phyloP scores from a whole-genome alignment of 768 basidiomycete species.

The Tylopilus sp. region DNA sequence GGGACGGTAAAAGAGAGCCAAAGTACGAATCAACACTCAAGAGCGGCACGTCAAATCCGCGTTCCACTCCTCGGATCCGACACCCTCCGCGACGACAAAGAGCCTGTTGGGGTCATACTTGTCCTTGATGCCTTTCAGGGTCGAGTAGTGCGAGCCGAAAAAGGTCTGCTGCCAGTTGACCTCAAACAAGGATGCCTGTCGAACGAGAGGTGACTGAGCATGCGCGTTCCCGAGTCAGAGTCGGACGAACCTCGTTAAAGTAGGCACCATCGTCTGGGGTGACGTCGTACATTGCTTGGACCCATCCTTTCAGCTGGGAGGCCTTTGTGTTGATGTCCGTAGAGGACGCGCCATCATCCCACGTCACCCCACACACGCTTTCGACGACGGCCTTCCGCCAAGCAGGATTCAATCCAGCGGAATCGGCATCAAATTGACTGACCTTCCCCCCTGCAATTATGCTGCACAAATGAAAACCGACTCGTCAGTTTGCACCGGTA shows the following conservation, averaged over 20 bases:
- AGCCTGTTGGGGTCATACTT: conserved; percentile 12
- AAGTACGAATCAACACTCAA: too few relatives aligned
- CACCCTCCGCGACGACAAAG: conserved; percentile 11
- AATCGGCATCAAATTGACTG: conserved; percentile 32
- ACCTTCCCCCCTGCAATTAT: conserved; percentile 44
- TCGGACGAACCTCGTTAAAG: conserved; percentile 42
- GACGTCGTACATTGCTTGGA: conserved; percentile 30
- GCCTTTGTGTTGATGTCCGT: conserved; percentile 13
- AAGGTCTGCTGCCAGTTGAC: conserved; percentile 38
- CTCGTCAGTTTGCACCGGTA: neutral
- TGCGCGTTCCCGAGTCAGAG: neutral
- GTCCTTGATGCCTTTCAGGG: conserved; percentile 41
- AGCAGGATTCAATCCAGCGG: conserved; percentile 44
- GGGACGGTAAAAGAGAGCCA: neutral
- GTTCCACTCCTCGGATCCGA: conserved; percentile 28
- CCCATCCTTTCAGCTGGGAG: conserved; percentile 13
- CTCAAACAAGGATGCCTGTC: conserved; percentile 43
- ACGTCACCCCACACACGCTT: conserved; percentile 14
- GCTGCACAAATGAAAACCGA: conserved; percentile 19
- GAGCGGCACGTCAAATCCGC: conserved; percentile 9
- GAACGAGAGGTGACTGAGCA: too few relatives aligned
- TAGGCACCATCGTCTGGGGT: conserved; percentile 39
- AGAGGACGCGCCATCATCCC: conserved; percentile 23
- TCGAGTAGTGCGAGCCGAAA: conserved; percentile 44
- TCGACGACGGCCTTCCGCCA: conserved; percentile 44